These are phyloP conservation scores for Hymenoscyphus fraxineus DNA, from an alignment of 2,329 filamentous ascomycete genomes.

Conservation along the genomic window DNA sequence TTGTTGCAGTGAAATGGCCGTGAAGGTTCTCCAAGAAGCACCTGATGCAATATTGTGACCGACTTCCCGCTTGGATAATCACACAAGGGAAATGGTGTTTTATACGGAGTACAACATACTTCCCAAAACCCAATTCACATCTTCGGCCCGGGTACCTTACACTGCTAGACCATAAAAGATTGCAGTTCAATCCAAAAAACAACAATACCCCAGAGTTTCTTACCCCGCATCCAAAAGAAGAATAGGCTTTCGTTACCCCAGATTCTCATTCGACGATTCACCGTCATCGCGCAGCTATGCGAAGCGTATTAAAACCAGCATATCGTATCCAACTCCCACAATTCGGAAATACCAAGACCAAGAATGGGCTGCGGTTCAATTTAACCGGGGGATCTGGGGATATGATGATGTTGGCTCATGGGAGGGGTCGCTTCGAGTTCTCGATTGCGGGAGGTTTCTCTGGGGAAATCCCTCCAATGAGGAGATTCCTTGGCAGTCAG, in stretches of 20 bases:
- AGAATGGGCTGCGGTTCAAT: not conserved
- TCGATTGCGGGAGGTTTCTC: not conserved
- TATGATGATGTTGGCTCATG: not conserved
- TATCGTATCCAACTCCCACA: not conserved
- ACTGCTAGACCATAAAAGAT: not conserved
- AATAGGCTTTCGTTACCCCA: not conserved
- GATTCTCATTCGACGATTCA: not conserved
- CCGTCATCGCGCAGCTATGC: not conserved
- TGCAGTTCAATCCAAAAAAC: not conserved
- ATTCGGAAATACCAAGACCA: not conserved
- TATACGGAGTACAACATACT: not conserved
- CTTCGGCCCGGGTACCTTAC: not conserved
- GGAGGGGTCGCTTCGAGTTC: not conserved
- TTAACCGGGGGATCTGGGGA: not conserved
- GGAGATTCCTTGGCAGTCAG: not conserved
- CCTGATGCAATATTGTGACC: not conserved
- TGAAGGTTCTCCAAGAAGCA: not conserved
- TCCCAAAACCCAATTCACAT: not conserved
- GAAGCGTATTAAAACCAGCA: not conserved
- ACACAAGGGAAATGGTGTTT: not conserved
- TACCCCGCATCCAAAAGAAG: not conserved
- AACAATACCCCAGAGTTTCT: not conserved
- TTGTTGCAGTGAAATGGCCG: not conserved
- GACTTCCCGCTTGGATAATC: not conserved
- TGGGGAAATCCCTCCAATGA: slow-evolving; percentile 1